phyloP scores from a whole-genome alignment of 768 basidiomycete species.

The Lactarius hengduanensis region DNA sequence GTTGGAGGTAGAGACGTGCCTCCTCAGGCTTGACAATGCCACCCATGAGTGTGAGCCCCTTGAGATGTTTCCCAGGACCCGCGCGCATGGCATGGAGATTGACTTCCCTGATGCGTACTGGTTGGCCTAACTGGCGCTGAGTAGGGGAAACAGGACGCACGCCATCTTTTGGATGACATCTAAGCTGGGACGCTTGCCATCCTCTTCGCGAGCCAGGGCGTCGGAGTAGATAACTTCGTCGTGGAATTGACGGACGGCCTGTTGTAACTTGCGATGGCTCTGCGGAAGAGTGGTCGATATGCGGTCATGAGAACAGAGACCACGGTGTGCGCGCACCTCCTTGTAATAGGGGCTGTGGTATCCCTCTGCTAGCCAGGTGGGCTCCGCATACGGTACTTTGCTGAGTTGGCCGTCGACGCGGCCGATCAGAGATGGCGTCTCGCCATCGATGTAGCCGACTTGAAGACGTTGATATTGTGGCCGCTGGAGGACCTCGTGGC shows the following conservation, averaged over 20 bases:
- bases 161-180: slow-evolving; percentile 80
- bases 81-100: slow-evolving; percentile 88
- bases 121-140: background rate
- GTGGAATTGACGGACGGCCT: slow-evolving; percentile 61
- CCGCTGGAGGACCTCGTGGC: slow-evolving; percentile 74
- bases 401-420: slow-evolving; percentile 59
- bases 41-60: slow-evolving; percentile 72
- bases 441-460: slow-evolving; percentile 69
- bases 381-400: slow-evolving; percentile 84
- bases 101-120: slow-evolving; percentile 44
- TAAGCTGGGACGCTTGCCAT: slow-evolving; percentile 84
- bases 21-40: slow-evolving; percentile 77
- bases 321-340: slow-evolving; percentile 46
- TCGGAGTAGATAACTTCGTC: slow-evolving; percentile 60
- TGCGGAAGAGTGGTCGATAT: slow-evolving; percentile 32
- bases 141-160: slow-evolving; percentile 38
- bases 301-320: background rate
- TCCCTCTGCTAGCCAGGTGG: slow-evolving; percentile 72
- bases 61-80: slow-evolving; percentile 86
- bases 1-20: slow-evolving; percentile 37
- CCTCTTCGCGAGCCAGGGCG: slow-evolving; percentile 67
- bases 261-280: slow-evolving; percentile 63
- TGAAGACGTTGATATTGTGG: slow-evolving; percentile 73
- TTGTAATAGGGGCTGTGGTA: slow-evolving; percentile 78
- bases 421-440: slow-evolving; percentile 52